A percentile compares a stretch with the other conserved stretches of the same genome.
Evolutionary conservation across 179 eudicot species (phyloP).

Genomic region (Spergularia azorica): DNA sequence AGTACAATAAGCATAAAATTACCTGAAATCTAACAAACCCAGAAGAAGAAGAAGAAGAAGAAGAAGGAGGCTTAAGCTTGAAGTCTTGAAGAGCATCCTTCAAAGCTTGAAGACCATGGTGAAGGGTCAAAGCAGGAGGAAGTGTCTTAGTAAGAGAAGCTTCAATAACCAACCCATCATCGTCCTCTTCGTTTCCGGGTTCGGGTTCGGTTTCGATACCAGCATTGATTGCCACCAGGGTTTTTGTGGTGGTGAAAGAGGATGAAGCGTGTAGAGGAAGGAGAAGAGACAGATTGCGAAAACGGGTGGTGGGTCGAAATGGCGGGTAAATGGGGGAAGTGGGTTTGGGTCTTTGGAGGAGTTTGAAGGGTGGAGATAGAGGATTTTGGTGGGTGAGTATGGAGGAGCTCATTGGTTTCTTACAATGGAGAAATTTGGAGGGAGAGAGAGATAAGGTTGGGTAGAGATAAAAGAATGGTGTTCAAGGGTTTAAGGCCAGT

Average conservation of each 20-base stretch:
- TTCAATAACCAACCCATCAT: conserved; percentile 36
- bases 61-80: conserved; percentile 53
- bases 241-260: neutral
- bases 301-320: neutral
- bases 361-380: conserved; percentile 19
- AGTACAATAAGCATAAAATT: neutral
- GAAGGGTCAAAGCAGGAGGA: conserved; percentile 76
- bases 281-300: conserved; percentile 5
- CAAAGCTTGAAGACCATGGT: conserved; percentile 62
- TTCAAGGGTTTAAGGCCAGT: too few relatives aligned
- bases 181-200: conserved; percentile 15
- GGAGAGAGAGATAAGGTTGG: neutral
- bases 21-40: conserved; percentile 92
- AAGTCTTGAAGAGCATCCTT: conserved; percentile 61
- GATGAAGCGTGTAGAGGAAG: conserved; percentile 1
- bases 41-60: conserved; percentile 28
- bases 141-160: conserved; percentile 56
- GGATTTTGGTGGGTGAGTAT: neutral
- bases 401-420: conserved; percentile 23
- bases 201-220: neutral
- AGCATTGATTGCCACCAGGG: conserved; percentile 10
- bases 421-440: neutral
- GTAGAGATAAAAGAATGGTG: too few relatives aligned
- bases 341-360: conserved; percentile 19
- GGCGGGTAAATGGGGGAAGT: conserved; percentile 1